phyloP scores from a whole-genome alignment of 2,329 filamentous ascomycete genomes.

The Trichoderma harzianum region DNA sequence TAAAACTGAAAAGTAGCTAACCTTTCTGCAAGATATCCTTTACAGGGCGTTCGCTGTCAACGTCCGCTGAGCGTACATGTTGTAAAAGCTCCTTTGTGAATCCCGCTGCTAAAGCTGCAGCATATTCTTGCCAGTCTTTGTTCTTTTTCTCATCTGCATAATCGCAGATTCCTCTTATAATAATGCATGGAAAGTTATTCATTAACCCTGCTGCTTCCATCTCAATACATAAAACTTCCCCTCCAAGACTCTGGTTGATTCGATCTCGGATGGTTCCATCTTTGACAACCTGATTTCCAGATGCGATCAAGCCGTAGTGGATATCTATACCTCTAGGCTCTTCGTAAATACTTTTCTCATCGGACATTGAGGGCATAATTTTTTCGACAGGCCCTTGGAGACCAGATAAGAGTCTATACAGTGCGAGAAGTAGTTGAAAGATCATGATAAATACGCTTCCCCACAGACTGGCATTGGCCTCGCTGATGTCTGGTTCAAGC shows the following conservation, averaged over 20 bases:
- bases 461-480: not conserved
- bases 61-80: not conserved
- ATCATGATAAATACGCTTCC: not conserved
- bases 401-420: not conserved
- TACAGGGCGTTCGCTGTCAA: not conserved
- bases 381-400: not conserved
- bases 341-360: not conserved
- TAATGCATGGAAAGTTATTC: not conserved
- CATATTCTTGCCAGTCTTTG: not conserved
- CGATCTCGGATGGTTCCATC: not conserved
- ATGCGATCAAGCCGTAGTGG: not conserved
- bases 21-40: not conserved
- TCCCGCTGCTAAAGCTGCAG: not conserved
- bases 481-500: not conserved
- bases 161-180: not conserved
- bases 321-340: not conserved
- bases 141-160: not conserved
- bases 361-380: not conserved
- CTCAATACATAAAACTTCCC: not conserved
- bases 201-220: not conserved
- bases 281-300: not conserved
- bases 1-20: not conserved
- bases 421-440: not conserved
- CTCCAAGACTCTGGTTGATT: not conserved
- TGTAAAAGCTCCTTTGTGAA: not conserved